These are phyloP conservation scores for Hypoxylon sp. DNA, from an alignment of 2,329 filamentous ascomycete genomes.

Conservation along the genomic window DNA sequence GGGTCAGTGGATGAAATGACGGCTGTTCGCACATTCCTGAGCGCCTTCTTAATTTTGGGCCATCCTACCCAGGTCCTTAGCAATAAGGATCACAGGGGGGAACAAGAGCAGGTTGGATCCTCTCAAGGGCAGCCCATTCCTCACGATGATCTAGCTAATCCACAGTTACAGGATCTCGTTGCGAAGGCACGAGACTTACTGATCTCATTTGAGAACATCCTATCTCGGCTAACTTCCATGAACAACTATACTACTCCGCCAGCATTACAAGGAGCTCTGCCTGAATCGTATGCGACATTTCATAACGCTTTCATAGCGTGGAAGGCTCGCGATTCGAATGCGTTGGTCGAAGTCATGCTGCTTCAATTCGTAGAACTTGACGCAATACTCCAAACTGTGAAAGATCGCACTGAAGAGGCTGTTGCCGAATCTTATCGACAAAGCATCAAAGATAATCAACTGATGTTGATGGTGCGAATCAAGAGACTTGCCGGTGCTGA, in stretches of 20 bases:
- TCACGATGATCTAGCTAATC: conserved; percentile 71
- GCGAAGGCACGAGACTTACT: conserved; percentile 83
- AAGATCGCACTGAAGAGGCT: conserved; percentile 80
- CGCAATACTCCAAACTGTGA: conserved; percentile 86
- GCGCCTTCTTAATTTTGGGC: conserved; percentile 83
- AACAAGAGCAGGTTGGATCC: conserved; percentile 70
- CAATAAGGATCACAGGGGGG: conserved; percentile 75
- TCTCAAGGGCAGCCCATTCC: conserved; percentile 61
- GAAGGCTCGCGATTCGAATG: conserved; percentile 85
- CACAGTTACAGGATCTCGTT: conserved; percentile 78
- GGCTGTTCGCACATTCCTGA: conserved; percentile 81
- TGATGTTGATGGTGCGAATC: conserved; percentile 84
- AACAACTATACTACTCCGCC: conserved; percentile 78
- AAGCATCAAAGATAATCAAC: conserved; percentile 85
- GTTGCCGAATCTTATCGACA: conserved; percentile 83
- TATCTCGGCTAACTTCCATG: conserved; percentile 74
- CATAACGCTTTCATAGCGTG: conserved; percentile 85
- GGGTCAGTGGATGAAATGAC: conserved; percentile 78
- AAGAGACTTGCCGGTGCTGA: conserved; percentile 82
- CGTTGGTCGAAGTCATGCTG: conserved; percentile 87
- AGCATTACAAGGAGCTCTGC: conserved; percentile 72
- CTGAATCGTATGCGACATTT: conserved; percentile 80
- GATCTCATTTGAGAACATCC: conserved; percentile 81
- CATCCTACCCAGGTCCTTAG: conserved; percentile 84
- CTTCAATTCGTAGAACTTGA: conserved; percentile 88